These are phyloP conservation scores for Boletus sp. DNA, from an alignment of 1,284 basidiomycete genomes.

Conservation along the genomic window DNA sequence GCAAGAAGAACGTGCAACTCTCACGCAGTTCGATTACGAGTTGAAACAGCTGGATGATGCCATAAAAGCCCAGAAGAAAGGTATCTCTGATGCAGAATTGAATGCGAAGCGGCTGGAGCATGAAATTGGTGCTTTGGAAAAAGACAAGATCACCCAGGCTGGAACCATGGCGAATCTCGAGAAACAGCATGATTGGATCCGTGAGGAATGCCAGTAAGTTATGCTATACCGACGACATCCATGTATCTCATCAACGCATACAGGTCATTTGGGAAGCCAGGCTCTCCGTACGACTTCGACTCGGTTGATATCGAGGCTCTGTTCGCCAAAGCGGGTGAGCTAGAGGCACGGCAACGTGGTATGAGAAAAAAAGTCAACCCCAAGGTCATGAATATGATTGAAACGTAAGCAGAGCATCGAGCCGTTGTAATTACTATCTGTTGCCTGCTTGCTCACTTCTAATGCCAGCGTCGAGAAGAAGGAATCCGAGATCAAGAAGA, in stretches of 20 bases:
- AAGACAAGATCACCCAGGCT: slow-evolving; percentile 48
- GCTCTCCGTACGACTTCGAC: slow-evolving; percentile 82
- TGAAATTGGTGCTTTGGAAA: slow-evolving; percentile 46
- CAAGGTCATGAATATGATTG: slow-evolving; percentile 95
- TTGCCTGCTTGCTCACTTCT: background rate
- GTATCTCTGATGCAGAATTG: slow-evolving; percentile 70
- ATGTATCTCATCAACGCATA: slow-evolving; percentile 2
- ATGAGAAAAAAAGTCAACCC: slow-evolving; percentile 96
- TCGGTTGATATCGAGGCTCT: slow-evolving; percentile 67
- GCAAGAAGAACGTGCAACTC: slow-evolving; percentile 78
- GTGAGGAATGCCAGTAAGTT: slow-evolving; percentile 72
- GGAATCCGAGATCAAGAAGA: slow-evolving; percentile 83
- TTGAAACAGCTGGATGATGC: slow-evolving; percentile 77
- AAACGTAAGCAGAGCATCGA: slow-evolving; percentile 55
- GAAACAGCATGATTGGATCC: slow-evolving; percentile 86
- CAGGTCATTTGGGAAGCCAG: slow-evolving; percentile 79
- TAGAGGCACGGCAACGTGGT: slow-evolving; percentile 78
- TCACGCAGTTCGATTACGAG: slow-evolving; percentile 87
- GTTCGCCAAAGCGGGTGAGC: slow-evolving; percentile 66
- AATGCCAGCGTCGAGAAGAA: slow-evolving; percentile 86
- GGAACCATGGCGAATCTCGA: slow-evolving; percentile 62
- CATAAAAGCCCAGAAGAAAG: slow-evolving; percentile 79
- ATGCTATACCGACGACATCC: background rate
- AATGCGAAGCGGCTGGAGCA: slow-evolving; percentile 58
- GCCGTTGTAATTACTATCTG: background rate